phyloP scores from a whole-genome alignment of 192 early-diverging fungal genomes.

The Coemansia sp. region DNA sequence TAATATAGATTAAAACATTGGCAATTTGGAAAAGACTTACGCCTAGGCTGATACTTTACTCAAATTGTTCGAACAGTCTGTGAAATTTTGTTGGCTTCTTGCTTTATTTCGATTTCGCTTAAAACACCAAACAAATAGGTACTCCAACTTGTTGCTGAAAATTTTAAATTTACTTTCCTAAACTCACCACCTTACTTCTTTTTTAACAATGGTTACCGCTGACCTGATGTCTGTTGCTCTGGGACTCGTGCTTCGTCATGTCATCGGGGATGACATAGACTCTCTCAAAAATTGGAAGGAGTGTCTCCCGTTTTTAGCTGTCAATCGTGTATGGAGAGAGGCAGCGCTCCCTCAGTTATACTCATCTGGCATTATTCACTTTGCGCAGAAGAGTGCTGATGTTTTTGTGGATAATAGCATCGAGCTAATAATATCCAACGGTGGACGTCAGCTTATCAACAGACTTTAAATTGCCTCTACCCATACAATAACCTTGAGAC shows the following conservation, averaged over 20 bases:
- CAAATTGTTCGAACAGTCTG: too few relatives aligned
- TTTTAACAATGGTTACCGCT: neutral
- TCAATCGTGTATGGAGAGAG: neutral
- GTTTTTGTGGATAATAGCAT: neutral
- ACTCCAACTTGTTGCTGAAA: neutral
- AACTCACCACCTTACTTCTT: neutral
- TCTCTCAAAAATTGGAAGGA: neutral
- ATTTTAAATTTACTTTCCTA: neutral
- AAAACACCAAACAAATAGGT: neutral
- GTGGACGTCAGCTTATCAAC: neutral
- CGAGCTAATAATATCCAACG: neutral
- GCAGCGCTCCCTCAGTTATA: neutral
- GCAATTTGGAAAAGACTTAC: too few relatives aligned
- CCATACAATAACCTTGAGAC: neutral
- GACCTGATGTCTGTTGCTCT: neutral
- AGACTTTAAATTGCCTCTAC: neutral
- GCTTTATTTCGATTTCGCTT: neutral
- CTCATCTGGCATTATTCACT: neutral
- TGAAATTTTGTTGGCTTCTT: too few relatives aligned
- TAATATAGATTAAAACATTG: too few relatives aligned
- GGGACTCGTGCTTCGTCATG: neutral
- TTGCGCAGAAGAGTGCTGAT: neutral
- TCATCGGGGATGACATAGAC: neutral
- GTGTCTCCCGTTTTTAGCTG: neutral
- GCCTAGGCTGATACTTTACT: too few relatives aligned